Percentiles rank a stretch among this genome's conserved stretches.
Evolutionary conservation across 495 filamentous ascomycete genomes (phyloP).

Genomic region (Aspergillus coremiiformis): DNA sequence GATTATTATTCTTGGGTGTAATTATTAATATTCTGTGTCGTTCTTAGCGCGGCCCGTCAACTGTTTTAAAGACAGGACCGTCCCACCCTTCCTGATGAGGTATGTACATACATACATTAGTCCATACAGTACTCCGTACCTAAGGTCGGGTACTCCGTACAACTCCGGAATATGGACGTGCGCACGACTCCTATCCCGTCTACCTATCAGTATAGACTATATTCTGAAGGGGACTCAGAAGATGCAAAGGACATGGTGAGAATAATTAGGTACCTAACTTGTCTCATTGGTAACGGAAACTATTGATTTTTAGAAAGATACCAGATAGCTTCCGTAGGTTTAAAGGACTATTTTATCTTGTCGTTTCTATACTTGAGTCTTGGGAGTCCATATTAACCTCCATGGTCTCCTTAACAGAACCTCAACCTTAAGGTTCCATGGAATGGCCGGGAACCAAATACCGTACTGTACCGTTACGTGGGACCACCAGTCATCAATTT

Average conservation of each 20-base stretch:
- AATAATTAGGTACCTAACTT: no score
- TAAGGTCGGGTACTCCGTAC: no score
- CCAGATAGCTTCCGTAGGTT: not conserved
- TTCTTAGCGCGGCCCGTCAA: constrained; percentile 13
- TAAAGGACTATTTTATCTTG: not conserved
- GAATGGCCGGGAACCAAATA: not conserved
- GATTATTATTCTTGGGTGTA: constrained; percentile 1
- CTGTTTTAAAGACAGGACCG: constrained; percentile 5
- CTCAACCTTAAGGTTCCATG: not conserved
- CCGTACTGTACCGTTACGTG: not conserved
- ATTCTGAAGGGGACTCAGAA: no score
- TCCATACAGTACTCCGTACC: no score
- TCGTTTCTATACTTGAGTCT: not conserved
- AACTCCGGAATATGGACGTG: no score
- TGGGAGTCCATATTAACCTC: not conserved
- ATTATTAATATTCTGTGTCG: not conserved
- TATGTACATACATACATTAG: no score
- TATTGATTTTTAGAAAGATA: not conserved
- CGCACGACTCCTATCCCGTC: no score
- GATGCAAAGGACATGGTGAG: no score
- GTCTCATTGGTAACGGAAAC: not conserved
- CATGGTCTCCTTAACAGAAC: not conserved
- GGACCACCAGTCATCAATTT: no score
- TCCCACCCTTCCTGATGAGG: not conserved
- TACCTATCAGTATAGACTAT: no score